Base-by-base conservation (phyloP, 1,284 basidiomycete genomes). In the Ganoderma lucidum region DNA sequence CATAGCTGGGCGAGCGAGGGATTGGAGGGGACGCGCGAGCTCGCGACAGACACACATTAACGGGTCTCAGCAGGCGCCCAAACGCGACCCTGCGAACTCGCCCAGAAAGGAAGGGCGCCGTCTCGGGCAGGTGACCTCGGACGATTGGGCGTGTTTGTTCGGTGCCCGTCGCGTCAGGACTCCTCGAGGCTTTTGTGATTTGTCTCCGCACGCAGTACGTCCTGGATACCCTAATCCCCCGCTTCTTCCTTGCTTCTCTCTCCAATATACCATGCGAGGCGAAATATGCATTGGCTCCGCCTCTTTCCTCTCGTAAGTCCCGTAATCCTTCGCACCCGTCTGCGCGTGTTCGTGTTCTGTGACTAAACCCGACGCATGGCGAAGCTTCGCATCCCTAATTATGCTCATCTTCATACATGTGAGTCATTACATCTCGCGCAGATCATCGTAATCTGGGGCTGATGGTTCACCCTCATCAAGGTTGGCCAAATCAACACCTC, bases 341-440 rank as follows among this genome's bases (percentile, higher is more conserved):
- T 9, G 53, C 66, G 48, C 58, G 55, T 55, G 58, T 63, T 63
- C 55, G 65, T 66, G 65, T 66, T 67, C 45, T 48, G 69, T 39
- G 69, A 70, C 75, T 75, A 64, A 82, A 76, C 73, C 70, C 70
- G 14, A 41, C 51, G 65, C 77, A 71, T 73, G 66, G 68, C 67
- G 70, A 68, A 94, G 93, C 55, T 83, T 93, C 71, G 82, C 84
- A 55, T 86, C 93, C 61, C 78, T 93, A 69, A 74, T 94, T 62
- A 83, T 94, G 70, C 85, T 94, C 77, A 93, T 94, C 72, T 93
- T 94, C 81, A 87, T 89, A 74, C 92, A 94, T 86, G 93, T 92
- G 78, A 73, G 89, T 75, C 62, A 71, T 55, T 6, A 58, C 61
- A 64, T 67, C 55, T 64, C 73, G 63, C 73, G 69, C 66, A 62